Base-by-base conservation (phyloP, 2,329 filamentous ascomycete genomes). In the Hawksworthiomyces lignivorus region DNA sequence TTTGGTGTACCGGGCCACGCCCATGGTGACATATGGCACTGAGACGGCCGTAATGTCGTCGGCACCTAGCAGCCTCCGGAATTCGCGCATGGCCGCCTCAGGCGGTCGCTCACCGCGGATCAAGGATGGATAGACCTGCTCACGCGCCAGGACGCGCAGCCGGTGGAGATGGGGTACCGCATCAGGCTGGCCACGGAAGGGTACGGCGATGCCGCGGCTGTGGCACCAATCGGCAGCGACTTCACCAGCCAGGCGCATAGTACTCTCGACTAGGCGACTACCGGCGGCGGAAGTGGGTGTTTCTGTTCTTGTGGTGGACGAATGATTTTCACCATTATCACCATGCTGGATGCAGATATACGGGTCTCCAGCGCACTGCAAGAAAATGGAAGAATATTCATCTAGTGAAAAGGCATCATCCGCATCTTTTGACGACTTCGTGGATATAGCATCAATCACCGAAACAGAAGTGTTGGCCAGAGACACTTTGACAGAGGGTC, bases 181-280 rank as follows among this genome's bases (percentile, higher is more conserved):
- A 31, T 64, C 67, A 17, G 63, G 59, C 50, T 77, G 69, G 24
- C 65, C 64, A 43, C 72, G 74, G 58, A 74, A 84, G 7, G 78
- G 75, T 21, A 78, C 65, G 27, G 77, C 72, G 39, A 84, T 72
- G 17, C 64, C 61, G 37, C 78, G 72, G 18, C 69, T 66, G 35
- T 65, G 54, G 52, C 77, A 81, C 75, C 77, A 84, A 22, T 63
- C 64, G 17, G 77, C 79, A 28, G 74, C 77, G 20, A 80, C 62
- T 52, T 81, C 69, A 41, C 76, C 77, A 11, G 77, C 79, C 4
- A 82, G 63, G 28, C 75, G 65, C 80, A 84, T 84, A 19, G 68
- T 51, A 43, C 66, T 64, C 43, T 62, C 60, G 29, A 77, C 69
- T 14, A 73, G 52, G 18, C 61, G 55, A 17, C 56, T 61, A 19